A percentile compares a stretch with the other conserved stretches of the same genome.
phyloP scores from a whole-genome alignment of 2,329 filamentous ascomycete genomes.

The Xylariomycetidae sp. region DNA sequence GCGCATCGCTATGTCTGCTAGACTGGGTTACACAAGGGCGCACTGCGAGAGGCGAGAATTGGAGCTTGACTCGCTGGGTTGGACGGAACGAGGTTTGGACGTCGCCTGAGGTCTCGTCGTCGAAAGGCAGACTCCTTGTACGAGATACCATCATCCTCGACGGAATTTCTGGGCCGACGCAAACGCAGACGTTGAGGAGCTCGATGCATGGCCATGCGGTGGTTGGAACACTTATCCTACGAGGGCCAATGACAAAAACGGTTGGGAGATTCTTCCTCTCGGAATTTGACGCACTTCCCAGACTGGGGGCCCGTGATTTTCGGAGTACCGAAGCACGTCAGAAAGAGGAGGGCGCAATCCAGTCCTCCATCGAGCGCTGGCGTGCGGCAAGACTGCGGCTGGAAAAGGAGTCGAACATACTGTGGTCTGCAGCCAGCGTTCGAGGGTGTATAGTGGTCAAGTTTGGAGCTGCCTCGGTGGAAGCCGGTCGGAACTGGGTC shows the following conservation, averaged over 20 bases:
- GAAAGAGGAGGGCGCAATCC: slow-evolving; percentile 32
- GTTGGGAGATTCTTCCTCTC: slow-evolving; percentile 69
- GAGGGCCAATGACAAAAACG: slow-evolving; percentile 61
- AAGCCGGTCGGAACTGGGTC: slow-evolving; percentile 77
- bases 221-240: slow-evolving; percentile 78
- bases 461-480: slow-evolving; percentile 76
- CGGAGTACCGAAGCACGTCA: slow-evolving; percentile 40
- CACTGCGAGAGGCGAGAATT: slow-evolving; percentile 77
- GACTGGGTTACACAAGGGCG: slow-evolving; percentile 95
- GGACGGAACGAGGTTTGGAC: slow-evolving; percentile 86
- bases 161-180: slow-evolving; percentile 36
- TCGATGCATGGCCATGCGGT: slow-evolving; percentile 72
- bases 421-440: slow-evolving; percentile 79
- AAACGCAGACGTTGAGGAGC: slow-evolving; percentile 39
- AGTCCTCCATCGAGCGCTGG: slow-evolving; percentile 44
- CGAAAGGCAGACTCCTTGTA: slow-evolving; percentile 60
- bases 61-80: slow-evolving; percentile 73
- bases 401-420: slow-evolving; percentile 55
- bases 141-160: slow-evolving; percentile 78
- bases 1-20: slow-evolving; percentile 67
- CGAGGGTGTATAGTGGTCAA: slow-evolving; percentile 86
- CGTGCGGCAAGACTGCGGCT: slow-evolving; percentile 46
- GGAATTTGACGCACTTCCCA: slow-evolving; percentile 71
- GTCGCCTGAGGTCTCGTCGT: slow-evolving; percentile 23
- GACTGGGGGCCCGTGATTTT: slow-evolving; percentile 80